These are phyloP conservation scores for Penicillium atrosanguineum DNA, from an alignment of 495 filamentous ascomycete genomes.

Conservation along the genomic window DNA sequence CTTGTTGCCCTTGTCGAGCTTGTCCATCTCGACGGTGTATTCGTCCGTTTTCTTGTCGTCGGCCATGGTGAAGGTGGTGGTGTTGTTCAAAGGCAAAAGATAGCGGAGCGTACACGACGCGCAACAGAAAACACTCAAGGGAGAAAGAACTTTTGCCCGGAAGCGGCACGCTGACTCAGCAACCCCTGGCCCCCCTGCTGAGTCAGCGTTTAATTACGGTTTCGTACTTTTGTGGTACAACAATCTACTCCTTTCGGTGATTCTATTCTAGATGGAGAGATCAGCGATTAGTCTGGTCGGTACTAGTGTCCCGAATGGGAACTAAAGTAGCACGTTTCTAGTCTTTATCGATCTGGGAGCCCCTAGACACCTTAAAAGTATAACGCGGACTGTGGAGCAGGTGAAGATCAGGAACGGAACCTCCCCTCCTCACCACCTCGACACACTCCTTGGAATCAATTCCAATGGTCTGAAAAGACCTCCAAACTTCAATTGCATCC, in stretches of 20 bases:
- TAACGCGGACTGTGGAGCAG: background rate
- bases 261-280: too few species aligned
- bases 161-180: constrained; percentile 20
- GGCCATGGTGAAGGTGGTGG: constrained; percentile 47
- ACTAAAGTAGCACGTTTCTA: background rate
- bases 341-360: background rate
- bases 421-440: background rate
- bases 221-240: background rate
- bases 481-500: background rate
- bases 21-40: constrained; percentile 68
- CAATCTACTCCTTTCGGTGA: background rate
- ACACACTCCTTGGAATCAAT: background rate
- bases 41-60: constrained; percentile 88
- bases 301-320: too few species aligned
- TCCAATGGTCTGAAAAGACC: background rate
- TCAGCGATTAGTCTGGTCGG: too few species aligned
- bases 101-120: constrained; percentile 16
- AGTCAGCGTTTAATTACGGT: constrained; percentile 3
- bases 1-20: constrained; percentile 59
- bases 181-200: constrained; percentile 2
- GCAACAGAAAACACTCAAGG: constrained; percentile 7
- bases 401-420: background rate
- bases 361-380: background rate
- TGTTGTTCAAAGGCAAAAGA: constrained; percentile 10
- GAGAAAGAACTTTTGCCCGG: constrained; percentile 24